Evolutionary conservation across 2,329 filamentous ascomycete species (phyloP).

Genomic region (Zymoseptoria crescenta): DNA sequence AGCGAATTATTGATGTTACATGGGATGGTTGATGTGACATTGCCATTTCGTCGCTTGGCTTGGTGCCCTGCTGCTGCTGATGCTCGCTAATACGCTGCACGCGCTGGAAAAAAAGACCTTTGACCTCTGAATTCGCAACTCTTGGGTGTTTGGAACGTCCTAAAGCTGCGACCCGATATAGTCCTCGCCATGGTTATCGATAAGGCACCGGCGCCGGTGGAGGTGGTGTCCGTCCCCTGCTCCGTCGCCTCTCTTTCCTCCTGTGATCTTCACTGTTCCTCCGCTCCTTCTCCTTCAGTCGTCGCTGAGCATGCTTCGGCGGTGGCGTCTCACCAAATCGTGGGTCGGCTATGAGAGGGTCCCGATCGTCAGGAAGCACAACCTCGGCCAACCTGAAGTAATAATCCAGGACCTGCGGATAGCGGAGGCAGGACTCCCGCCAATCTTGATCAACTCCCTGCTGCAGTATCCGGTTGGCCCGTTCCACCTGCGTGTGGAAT

Average conservation of each 20-base stretch:
- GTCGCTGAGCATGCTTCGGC: conserved; percentile 19
- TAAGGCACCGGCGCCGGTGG: conserved; percentile 18
- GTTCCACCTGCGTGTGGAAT: conserved; percentile 47
- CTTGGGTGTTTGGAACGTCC: not conserved
- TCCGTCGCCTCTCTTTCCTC: conserved; percentile 18
- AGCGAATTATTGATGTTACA: no score
- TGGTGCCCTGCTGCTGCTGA: not conserved
- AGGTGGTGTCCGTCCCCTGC: conserved; percentile 18
- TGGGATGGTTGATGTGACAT: no score
- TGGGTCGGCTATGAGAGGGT: conserved; percentile 32
- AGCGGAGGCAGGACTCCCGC: conserved; percentile 65
- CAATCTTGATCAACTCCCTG: conserved; percentile 72
- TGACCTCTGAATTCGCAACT: not conserved
- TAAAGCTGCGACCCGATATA: not conserved
- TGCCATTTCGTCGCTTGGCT: not conserved
- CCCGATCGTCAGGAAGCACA: conserved; percentile 51
- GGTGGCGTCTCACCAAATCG: conserved; percentile 15
- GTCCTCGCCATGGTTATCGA: conserved; percentile 2
- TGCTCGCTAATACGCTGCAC: not conserved
- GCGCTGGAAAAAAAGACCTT: not conserved
- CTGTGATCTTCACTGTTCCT: conserved; percentile 19
- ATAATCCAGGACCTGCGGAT: conserved; percentile 75
- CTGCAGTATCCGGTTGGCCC: conserved; percentile 60
- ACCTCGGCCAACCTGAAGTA: conserved; percentile 66
- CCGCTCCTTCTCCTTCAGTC: conserved; percentile 28